Base-by-base conservation (phyloP, 768 basidiomycete species). In the Lactifluus volemus region DNA sequence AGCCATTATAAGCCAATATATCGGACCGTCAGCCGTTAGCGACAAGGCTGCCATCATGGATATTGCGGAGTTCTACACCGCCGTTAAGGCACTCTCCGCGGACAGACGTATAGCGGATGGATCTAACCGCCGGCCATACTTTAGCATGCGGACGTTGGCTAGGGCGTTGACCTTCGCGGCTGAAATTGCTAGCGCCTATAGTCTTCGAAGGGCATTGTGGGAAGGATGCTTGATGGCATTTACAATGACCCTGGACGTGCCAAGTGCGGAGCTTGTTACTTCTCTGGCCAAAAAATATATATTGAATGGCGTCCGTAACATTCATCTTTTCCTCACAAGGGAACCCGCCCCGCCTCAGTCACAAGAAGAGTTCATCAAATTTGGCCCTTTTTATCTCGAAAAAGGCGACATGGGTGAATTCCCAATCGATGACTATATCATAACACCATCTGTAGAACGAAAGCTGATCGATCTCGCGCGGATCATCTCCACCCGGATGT, bases 211-310 rank as follows among this genome's bases (percentile, higher is more conserved):
- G 44, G 86, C 91, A 1, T 76, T 98, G 19, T 98, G 92, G 91
- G 97, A 98, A 72, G 96, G 97, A 1, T 96, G 90, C 71, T 70
- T 98, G 59, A 98, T 99, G 97, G 88, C 92, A 0, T 99, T 98
- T 72, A 97, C 93, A 6, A 98, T 97, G 93, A 84, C 88, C 6
- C 79, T 99, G 51, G 92, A 97, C 68, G 74, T 74, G 0, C 74
- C 79, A 15, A 93, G 93, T 67, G 81, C 84, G 0, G 78, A 80
- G 61, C 67, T 81, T 29, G 92, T 93, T 19, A 81, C 78, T 3
- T 71, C 74, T 7, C 76, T 96, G 17, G 88, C 89, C 7, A 85
- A 88, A 64, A 85, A 84, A 66, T 82, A 93, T 72, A 75, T 99
- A 14, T 79, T 98, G 32, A 77, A 81, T 4, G 85, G 87, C 9